These are phyloP conservation scores for Tulasnella sp. DNA, from an alignment of 768 basidiomycete species.

Conservation along the genomic window DNA sequence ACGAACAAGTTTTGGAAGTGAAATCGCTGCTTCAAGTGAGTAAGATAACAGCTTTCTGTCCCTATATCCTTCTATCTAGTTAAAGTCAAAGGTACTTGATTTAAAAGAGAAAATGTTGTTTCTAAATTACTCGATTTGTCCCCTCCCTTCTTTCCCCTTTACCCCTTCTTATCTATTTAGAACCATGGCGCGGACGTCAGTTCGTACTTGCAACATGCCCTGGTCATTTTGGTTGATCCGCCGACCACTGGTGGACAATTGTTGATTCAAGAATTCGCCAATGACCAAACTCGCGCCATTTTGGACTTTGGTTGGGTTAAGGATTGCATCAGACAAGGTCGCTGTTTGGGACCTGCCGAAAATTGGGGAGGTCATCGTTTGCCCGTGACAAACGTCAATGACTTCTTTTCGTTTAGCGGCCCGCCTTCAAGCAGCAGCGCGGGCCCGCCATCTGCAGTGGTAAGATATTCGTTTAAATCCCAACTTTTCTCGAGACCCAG, in stretches of 20 bases:
- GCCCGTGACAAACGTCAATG: conserved; percentile 10
- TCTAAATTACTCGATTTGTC: not conserved
- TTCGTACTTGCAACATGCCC: conserved; percentile 2
- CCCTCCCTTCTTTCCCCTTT: too few relatives aligned
- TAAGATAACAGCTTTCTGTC: too few relatives aligned
- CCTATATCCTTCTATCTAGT: not conserved
- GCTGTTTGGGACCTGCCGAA: conserved; percentile 8
- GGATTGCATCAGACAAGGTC: not conserved
- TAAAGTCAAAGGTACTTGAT: not conserved
- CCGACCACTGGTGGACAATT: conserved; percentile 3
- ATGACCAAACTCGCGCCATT: conserved; percentile 1
- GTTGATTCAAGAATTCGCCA: not conserved
- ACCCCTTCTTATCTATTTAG: not conserved
- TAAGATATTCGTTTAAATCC: not conserved
- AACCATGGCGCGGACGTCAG: conserved; percentile 6
- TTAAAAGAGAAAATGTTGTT: not conserved
- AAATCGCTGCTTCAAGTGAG: conserved; percentile 11
- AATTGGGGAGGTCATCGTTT: conserved; percentile 12
- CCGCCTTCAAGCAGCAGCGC: not conserved
- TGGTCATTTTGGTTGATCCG: conserved; percentile 11
- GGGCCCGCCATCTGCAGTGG: not conserved
- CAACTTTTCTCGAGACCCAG: not conserved
- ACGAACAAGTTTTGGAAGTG: not conserved
- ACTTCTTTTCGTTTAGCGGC: conserved; percentile 1
- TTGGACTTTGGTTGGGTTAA: conserved; percentile 12